Base-by-base conservation (phyloP, 1,284 basidiomycete species). In the Tilletia walkeri region DNA sequence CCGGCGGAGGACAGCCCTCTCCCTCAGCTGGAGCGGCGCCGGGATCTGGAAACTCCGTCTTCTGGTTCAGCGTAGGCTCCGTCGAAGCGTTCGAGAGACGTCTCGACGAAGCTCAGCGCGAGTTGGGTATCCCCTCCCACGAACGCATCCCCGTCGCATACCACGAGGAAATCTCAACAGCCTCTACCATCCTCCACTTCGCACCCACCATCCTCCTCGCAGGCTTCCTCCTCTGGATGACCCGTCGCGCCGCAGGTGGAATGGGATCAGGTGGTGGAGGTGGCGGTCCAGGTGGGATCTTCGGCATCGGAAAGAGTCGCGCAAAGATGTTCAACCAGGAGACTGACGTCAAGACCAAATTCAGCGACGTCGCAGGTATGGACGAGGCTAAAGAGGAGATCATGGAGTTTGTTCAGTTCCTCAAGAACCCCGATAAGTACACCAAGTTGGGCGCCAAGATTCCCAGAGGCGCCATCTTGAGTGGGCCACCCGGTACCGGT, bases 331-430 rank as follows among this genome's bases (percentile, higher is more conserved):
- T 97, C 86, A 98, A 98, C 87, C 93, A 96, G 86, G 95, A 99
- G 82, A 94, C 92, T 53, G 92, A 95, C 71, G 91, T 99, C 80
- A 92, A 90, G 83, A 90, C 92, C 78, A 93, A 92, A 83, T 99
- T 99, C 87, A 90, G 89, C 85, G 93, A 99, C 84, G 93, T 99
- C 30, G 95, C 95, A 38, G 95, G 95, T 61, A 98, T 98, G 95
- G 95, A 99, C 86, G 95, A 99, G 86, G 95, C 95, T 69, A 99
- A 99, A 87, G 92, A 95, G 86, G 95, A 99, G 86, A 96, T 99
- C 79, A 97, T 98, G 93, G 95, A 99, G 85, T 99, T 99, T 82
- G 96, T 99, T 84, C 95, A 95, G 80, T 99, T 99, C 87, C 88
- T 99, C 83, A 98, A 98, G 87, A 92, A 98, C 77, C 95, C 95